A percentile compares a stretch with the other conserved stretches of the same genome.
phyloP scores from a whole-genome alignment of 2,329 filamentous ascomycete species.

The Penicillium sp. region DNA sequence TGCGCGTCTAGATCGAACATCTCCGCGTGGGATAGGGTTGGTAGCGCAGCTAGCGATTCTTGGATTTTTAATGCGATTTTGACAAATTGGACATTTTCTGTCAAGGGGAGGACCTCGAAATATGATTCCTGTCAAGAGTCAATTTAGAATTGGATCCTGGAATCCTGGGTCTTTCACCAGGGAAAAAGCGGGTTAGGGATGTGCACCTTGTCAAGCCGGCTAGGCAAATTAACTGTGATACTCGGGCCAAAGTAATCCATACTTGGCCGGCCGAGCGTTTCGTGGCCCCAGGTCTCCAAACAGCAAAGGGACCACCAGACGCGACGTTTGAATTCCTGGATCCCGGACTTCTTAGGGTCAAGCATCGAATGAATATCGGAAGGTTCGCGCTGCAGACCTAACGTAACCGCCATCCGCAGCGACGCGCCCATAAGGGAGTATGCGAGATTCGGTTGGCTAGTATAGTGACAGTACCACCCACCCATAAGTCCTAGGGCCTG shows the following conservation, averaged over 20 bases:
- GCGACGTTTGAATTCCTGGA: slow-evolving; percentile 58
- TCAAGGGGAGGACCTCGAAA: slow-evolving; percentile 62
- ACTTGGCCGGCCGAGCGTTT: slow-evolving; percentile 65
- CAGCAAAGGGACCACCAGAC: slow-evolving; percentile 73
- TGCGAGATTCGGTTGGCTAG: slow-evolving; percentile 71
- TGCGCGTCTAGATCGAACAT: slow-evolving; percentile 62
- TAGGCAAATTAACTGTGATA: slow-evolving; percentile 61
- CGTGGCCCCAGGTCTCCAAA: slow-evolving; percentile 68
- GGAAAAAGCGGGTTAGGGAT: neutral
- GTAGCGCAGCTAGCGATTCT: slow-evolving; percentile 66
- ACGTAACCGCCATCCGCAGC: slow-evolving; percentile 66
- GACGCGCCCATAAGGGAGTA: slow-evolving; percentile 69
- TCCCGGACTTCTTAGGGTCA: slow-evolving; percentile 44
- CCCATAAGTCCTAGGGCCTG: slow-evolving; percentile 68
- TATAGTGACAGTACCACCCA: slow-evolving; percentile 72
- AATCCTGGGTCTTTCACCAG: neutral
- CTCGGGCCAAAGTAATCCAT: slow-evolving; percentile 64
- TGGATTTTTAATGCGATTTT: slow-evolving; percentile 73
- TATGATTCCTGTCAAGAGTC: slow-evolving; percentile 45
- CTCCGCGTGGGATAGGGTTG: slow-evolving; percentile 61
- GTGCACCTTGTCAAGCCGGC: slow-evolving; percentile 38
- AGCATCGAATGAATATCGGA: slow-evolving; percentile 26
- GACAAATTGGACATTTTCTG: slow-evolving; percentile 73
- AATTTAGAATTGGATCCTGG: slow-evolving; percentile 15
- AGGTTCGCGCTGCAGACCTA: slow-evolving; percentile 66